Base-by-base conservation (phyloP, 192 early-diverging fungal genomes). In the Coemansia sp. region DNA sequence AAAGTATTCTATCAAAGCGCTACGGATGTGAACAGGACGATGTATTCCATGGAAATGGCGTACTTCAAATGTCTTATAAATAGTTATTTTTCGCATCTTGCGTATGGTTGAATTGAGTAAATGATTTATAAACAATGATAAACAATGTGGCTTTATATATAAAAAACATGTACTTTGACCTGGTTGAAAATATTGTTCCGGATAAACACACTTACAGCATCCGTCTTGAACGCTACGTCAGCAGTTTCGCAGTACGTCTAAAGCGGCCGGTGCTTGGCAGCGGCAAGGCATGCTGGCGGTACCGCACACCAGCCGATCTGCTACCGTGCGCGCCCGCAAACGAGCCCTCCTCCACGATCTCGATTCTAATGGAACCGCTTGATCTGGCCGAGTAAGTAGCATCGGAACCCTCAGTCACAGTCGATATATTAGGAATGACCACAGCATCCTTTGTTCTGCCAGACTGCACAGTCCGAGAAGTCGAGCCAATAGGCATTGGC, bases 181-280 rank as follows among this genome's bases (percentile, higher is more conserved):
- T 32, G 4, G 32, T 32, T 32, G 32, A 32, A 32, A 32, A 32
- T 32, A 32, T 32, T 32, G 32, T 32, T 32, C 32, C 32, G 4
- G 32, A 32, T 32, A 32, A 32, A 32, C 32, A 4, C 32, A 32
- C 4, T 32, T 2, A 4, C 1, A 4, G 32, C 32, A 32, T 32
- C 32, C 1, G 16, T 12, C n/a, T n/a, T 6, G 9, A n/a, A 50
- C n/a, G 9, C 48, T 50, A 54, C 13, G 12, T 54, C 51, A 82
- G 67, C 25, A 77, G 53, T 59, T 74, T 82, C 48, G 74, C 67
- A 3, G 75, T 74, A 40, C 79, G 79, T 58, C 68, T 54, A 65
- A 82, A 82, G 46, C 79, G 71, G 25, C 54, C 56, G n/a, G 74
- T 68, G 44, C 54, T 68, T n/a, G 71, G 69, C 1, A 68, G 20